Evolutionary conservation across 306 rosid genomes (phyloP).

Genomic region (Elaeagnus macrophylla): DNA sequence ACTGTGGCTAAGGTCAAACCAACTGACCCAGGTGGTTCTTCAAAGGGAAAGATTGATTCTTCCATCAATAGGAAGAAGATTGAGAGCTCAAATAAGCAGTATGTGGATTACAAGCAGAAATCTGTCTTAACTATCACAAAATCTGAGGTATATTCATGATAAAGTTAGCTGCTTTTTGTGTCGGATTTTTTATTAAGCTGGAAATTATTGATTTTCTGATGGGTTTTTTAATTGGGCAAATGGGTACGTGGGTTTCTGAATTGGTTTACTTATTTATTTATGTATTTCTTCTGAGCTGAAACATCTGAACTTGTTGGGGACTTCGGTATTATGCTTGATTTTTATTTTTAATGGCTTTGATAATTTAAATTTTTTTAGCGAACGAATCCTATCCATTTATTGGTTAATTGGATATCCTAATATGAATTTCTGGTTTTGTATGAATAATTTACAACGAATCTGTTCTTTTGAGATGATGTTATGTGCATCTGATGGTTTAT

Average conservation of each 20-base stretch:
- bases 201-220: background rate
- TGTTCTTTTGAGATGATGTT: background rate
- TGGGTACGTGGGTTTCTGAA: slow-evolving; percentile 13
- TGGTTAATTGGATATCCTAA: background rate
- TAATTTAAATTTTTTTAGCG: too few species aligned
- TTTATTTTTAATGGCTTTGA: background rate
- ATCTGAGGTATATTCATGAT: slow-evolving; percentile 38
- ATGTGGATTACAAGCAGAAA: slow-evolving; percentile 45
- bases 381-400: background rate
- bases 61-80: slow-evolving; percentile 41
- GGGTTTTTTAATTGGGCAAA: slow-evolving; percentile 16
- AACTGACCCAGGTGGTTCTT: slow-evolving; percentile 40
- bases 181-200: too few species aligned
- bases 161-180: too few species aligned
- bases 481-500: background rate
- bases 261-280: slow-evolving; percentile 19
- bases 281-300: background rate
- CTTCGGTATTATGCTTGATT: background rate
- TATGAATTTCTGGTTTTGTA: background rate
- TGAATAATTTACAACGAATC: slow-evolving; percentile 16
- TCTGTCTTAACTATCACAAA: slow-evolving; percentile 26
- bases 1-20: slow-evolving; percentile 39
- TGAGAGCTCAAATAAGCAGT: slow-evolving; percentile 42
- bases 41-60: slow-evolving; percentile 42
- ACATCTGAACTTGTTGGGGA: slow-evolving; percentile 7